Conservation (phyloP, 2,329 filamentous ascomycete species). For the Fusarium tanahbumbuense region DNA sequence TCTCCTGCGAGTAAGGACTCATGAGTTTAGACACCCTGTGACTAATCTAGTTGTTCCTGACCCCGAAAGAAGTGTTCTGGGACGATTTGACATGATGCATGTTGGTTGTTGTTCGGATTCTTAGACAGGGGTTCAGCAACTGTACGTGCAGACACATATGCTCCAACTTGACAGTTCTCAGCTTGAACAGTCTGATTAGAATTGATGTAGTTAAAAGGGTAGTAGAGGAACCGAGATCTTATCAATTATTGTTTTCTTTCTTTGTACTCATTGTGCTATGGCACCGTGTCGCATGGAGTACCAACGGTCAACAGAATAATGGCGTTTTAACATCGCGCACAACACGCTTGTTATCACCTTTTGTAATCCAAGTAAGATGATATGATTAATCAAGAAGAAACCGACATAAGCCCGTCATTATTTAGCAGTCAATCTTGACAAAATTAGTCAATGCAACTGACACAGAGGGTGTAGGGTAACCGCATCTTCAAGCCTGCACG, state of each 20-base stretch:
- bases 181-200: background rate
- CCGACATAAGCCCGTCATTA: background rate
- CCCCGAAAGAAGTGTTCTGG: background rate
- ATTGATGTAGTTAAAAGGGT: background rate
- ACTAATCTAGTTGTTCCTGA: background rate
- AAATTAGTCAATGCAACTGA: background rate
- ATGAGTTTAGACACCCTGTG: background rate
- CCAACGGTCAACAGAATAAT: too few relatives aligned
- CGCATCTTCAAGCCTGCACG: background rate
- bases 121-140: background rate
- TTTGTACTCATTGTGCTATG: background rate
- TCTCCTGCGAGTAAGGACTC: background rate
- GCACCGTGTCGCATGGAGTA: fast-evolving
- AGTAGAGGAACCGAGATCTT: fast-evolving
- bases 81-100: background rate
- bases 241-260: background rate
- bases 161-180: background rate
- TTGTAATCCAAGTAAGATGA: background rate
- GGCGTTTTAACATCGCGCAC: too few relatives aligned
- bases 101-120: background rate
- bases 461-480: conserved; percentile 9
- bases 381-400: background rate
- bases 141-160: background rate
- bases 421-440: too few relatives aligned
- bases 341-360: background rate